phyloP scores from a whole-genome alignment of 305 asterid genomes.

The Rubia tinctorum region DNA sequence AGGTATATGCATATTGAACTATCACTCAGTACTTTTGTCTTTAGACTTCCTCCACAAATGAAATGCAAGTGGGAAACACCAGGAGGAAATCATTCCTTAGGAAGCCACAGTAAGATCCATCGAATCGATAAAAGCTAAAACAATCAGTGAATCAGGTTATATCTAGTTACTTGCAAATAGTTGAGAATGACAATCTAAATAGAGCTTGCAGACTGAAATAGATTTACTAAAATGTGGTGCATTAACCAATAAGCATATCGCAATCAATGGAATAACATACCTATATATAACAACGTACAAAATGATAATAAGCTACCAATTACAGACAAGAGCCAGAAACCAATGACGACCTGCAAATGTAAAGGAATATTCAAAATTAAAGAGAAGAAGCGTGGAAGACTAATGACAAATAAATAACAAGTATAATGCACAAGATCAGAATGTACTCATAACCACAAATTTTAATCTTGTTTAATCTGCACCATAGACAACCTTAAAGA shows the following conservation, averaged over 20 bases:
- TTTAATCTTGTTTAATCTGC: conserved; percentile 1
- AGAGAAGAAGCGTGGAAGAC: neutral
- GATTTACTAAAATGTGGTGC: neutral
- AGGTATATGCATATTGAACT: neutral
- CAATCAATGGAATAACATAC: conserved; percentile 33
- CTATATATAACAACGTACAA: conserved; percentile 75
- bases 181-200: neutral
- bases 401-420: conserved; percentile 7
- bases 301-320: conserved; percentile 82
- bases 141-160: neutral
- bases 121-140: neutral
- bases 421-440: neutral
- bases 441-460: neutral
- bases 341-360: conserved; percentile 85
- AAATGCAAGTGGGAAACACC: neutral
- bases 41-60: neutral
- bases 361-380: conserved; percentile 19
- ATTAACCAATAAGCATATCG: conserved; percentile 1
- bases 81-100: neutral
- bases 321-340: conserved; percentile 87
- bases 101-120: neutral
- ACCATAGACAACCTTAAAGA: conserved; percentile 65
- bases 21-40: neutral
- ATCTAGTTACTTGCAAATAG: neutral
- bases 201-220: neutral